Evolutionary conservation across 2,329 filamentous ascomycete genomes (phyloP).

Genomic region (Alternaria sp.): DNA sequence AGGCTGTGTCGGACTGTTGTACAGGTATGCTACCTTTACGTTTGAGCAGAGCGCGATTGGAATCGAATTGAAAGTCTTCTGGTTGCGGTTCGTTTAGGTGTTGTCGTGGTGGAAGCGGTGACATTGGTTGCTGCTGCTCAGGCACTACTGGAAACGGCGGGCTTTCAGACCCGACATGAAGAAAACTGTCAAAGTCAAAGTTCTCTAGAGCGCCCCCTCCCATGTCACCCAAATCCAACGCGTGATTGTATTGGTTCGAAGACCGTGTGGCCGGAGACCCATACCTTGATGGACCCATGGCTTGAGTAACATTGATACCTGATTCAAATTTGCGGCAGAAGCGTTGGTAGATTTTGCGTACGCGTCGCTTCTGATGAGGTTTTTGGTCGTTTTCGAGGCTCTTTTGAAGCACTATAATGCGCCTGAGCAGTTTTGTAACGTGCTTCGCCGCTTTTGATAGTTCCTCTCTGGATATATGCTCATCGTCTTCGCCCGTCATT

Average conservation of each 20-base stretch:
- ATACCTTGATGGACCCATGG: background rate
- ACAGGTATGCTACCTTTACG: slow-evolving; percentile 55
- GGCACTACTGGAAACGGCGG: background rate
- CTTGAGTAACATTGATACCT: slow-evolving; percentile 7
- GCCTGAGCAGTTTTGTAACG: slow-evolving; percentile 31
- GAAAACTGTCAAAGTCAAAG: background rate
- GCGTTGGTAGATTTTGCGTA: slow-evolving; percentile 35
- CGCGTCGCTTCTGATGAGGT: slow-evolving; percentile 15
- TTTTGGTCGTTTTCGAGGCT: slow-evolving; percentile 14
- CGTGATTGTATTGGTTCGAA: accelerated
- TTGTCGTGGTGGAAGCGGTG: background rate
- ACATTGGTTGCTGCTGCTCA: too few species aligned
- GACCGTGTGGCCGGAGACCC: background rate
- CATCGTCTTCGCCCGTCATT: slow-evolving; percentile 28
- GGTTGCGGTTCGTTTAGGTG: background rate
- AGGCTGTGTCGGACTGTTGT: slow-evolving; percentile 32
- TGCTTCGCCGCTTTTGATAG: slow-evolving; percentile 33
- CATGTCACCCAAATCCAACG: background rate
- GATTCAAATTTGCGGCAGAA: slow-evolving; percentile 38
- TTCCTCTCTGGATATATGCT: slow-evolving; percentile 30
- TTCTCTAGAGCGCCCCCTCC: background rate
- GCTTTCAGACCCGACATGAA: background rate
- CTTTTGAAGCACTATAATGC: slow-evolving; percentile 30
- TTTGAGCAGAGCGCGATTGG: slow-evolving; percentile 50
- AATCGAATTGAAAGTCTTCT: background rate